Conservation (phyloP, 1,284 basidiomycete species). For the Trichosporon sp. region DNA sequence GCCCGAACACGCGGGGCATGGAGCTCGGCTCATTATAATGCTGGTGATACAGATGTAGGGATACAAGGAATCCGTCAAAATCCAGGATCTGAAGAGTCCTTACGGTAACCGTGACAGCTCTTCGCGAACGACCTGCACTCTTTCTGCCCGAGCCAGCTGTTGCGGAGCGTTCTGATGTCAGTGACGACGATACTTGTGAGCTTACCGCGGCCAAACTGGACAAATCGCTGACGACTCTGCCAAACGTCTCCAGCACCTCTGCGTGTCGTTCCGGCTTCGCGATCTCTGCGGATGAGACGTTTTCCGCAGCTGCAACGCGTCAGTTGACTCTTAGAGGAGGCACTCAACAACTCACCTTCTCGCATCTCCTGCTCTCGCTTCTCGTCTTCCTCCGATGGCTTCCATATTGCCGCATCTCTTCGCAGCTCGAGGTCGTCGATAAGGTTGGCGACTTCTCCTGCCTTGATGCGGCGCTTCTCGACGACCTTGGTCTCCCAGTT, state of each 20-base stretch:
- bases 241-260: slow-evolving; percentile 32
- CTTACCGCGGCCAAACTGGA: slow-evolving; percentile 35
- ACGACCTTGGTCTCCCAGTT: slow-evolving; percentile 64
- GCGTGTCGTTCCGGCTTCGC: slow-evolving; percentile 34
- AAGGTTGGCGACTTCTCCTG: slow-evolving; percentile 53
- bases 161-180: slow-evolving; percentile 34
- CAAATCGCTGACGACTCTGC: slow-evolving; percentile 29
- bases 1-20: background rate
- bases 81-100: background rate
- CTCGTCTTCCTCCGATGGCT: slow-evolving; percentile 30
- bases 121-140: slow-evolving; percentile 43
- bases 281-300: slow-evolving; percentile 16
- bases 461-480: slow-evolving; percentile 57
- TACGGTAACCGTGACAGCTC: slow-evolving; percentile 26
- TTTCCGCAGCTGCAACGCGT: background rate
- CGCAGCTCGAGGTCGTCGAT: slow-evolving; percentile 53
- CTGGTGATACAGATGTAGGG: background rate
- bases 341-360: background rate
- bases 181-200: too few species aligned
- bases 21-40: background rate
- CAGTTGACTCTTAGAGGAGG: background rate
- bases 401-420: slow-evolving; percentile 50
- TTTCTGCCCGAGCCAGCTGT: slow-evolving; percentile 41
- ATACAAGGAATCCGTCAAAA: background rate
- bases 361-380: slow-evolving; percentile 1